These are phyloP conservation scores for Hydrangea macrophylla DNA, from an alignment of 148 eudicot species.

Conservation along the genomic window DNA sequence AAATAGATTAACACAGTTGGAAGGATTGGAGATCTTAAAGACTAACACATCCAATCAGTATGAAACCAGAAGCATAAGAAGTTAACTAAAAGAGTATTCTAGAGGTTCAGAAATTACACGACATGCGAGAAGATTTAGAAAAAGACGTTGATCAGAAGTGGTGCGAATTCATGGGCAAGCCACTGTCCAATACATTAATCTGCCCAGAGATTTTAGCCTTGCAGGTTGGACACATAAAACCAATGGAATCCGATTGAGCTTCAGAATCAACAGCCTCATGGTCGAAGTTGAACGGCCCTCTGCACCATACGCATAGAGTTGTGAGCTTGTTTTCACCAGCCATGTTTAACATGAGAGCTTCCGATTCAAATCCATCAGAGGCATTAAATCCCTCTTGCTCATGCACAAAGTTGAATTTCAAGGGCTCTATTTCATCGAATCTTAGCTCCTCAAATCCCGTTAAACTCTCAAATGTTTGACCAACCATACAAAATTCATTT, in stretches of 20 bases:
- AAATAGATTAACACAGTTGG: background rate
- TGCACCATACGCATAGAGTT: constrained; percentile 71
- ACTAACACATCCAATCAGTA: background rate
- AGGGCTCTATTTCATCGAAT: constrained; percentile 50
- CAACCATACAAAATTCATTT: constrained; percentile 27
- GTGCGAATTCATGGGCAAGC: constrained; percentile 32
- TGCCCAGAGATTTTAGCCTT: constrained; percentile 64
- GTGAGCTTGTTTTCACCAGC: constrained; percentile 18
- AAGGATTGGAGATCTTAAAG: background rate
- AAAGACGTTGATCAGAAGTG: constrained; percentile 16
- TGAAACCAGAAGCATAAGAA: background rate
- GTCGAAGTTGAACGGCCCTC: constrained; percentile 50
- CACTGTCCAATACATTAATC: constrained; percentile 35
- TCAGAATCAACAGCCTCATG: constrained; percentile 43
- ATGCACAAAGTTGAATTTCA: constrained; percentile 31
- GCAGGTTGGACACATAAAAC: constrained; percentile 73
- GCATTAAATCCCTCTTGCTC: constrained; percentile 39
- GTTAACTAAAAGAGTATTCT: background rate
- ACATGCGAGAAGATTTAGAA: background rate
- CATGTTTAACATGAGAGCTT: constrained; percentile 20
- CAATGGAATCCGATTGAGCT: constrained; percentile 64
- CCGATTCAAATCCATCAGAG: constrained; percentile 29
- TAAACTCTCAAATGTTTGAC: constrained; percentile 39
- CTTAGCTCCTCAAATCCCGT: constrained; percentile 43
- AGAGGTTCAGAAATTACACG: constrained; percentile 9